phyloP scores from a whole-genome alignment of 768 basidiomycete genomes.

The Mycena albidolilacea region DNA sequence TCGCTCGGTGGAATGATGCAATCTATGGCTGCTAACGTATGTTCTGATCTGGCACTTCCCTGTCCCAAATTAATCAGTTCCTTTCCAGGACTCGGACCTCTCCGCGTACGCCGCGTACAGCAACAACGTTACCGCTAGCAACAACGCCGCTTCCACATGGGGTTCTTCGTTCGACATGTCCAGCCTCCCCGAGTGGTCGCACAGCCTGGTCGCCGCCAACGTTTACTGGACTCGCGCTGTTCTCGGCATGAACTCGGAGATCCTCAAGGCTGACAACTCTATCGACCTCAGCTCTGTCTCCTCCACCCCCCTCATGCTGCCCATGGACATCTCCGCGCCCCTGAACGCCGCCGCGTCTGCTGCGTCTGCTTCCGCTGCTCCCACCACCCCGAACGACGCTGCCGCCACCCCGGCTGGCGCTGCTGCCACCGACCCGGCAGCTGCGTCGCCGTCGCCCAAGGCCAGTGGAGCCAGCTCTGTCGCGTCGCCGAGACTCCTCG shows the following conservation, averaged over 20 bases:
- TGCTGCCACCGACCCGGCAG: constrained; percentile 44
- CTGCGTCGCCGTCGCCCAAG: constrained; percentile 38
- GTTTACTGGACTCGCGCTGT: constrained; percentile 57
- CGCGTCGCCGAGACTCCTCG: constrained; percentile 63
- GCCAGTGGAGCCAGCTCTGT: constrained; percentile 61
- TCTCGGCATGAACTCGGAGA: constrained; percentile 66
- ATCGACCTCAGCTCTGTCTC: constrained; percentile 63
- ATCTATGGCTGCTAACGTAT: constrained; percentile 59
- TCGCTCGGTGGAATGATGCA: constrained; percentile 71
- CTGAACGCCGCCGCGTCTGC: constrained; percentile 53
- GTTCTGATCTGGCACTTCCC: constrained; percentile 22
- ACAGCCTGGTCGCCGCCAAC: constrained; percentile 62
- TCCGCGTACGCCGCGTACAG: constrained; percentile 70
- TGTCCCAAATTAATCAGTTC: neutral
- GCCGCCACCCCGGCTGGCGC: constrained; percentile 46
- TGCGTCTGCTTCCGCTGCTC: constrained; percentile 42
- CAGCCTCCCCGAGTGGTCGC: constrained; percentile 68
- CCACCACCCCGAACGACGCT: constrained; percentile 32
- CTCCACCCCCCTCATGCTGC: constrained; percentile 69
- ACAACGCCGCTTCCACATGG: constrained; percentile 67
- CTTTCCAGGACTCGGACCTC: constrained; percentile 66
- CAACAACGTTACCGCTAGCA: constrained; percentile 62
- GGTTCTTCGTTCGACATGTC: constrained; percentile 74
- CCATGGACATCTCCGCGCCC: constrained; percentile 67
- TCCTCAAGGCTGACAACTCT: constrained; percentile 63